Conservation (phyloP, 352 stramenopile genomes). For the Blastocystis sp. region DNA sequence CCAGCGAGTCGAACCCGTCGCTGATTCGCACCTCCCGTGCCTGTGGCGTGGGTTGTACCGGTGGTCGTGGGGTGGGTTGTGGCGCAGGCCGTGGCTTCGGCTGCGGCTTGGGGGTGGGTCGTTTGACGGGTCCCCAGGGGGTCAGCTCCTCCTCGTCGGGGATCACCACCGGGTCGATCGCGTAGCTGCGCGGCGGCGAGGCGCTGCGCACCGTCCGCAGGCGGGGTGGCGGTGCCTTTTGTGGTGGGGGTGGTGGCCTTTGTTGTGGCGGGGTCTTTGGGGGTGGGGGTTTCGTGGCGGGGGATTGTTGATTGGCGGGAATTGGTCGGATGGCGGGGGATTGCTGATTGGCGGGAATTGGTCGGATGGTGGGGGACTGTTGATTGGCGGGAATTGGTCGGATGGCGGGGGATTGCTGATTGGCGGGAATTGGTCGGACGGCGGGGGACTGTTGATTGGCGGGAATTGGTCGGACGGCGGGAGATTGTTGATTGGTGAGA, state of each 20-base stretch:
- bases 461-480: no score
- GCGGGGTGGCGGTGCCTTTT: no score
- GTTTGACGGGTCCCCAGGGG: background rate
- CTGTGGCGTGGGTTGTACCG: background rate
- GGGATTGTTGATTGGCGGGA: background rate
- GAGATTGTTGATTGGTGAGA: no score
- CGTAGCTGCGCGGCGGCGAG: background rate
- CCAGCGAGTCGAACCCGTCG: slow-evolving; percentile 2
- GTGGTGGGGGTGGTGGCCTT: background rate
- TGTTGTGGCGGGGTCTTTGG: background rate
- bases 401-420: no score
- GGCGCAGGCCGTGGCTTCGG: background rate
- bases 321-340: background rate
- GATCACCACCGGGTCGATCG: slow-evolving; percentile 42
- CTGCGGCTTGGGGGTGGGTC: no score
- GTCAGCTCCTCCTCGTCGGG: background rate
- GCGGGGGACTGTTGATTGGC: no score
- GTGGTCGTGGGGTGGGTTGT: no score
- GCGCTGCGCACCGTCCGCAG: no score
- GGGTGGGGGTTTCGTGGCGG: background rate
- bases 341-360: background rate
- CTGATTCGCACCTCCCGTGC: background rate
- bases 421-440: no score
- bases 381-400: background rate
- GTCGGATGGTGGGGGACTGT: background rate